These are phyloP conservation scores for Vigna nakashimae DNA, from an alignment of 306 rosid genomes.

Conservation along the genomic window DNA sequence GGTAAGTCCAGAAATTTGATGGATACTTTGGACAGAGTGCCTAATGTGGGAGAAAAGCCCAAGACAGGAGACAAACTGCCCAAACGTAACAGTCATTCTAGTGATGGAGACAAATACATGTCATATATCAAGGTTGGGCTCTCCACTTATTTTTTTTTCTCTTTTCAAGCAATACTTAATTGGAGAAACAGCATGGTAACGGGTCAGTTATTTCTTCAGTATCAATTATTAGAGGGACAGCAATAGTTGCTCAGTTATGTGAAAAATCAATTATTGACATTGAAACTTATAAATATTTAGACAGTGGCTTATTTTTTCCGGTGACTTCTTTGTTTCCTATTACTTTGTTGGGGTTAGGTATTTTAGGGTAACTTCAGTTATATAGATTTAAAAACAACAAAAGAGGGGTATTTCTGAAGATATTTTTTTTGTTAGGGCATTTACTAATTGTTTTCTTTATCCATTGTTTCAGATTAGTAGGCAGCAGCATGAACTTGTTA, in stretches of 20 bases:
- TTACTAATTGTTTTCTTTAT: constrained; percentile 49
- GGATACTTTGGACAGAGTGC: constrained; percentile 54
- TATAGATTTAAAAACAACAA: constrained; percentile 16
- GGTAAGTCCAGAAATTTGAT: constrained; percentile 58
- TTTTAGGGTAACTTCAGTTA: constrained; percentile 19
- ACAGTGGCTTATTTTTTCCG: not conserved
- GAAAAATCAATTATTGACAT: constrained; percentile 8
- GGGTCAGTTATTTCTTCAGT: constrained; percentile 30
- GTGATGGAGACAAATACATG: constrained; percentile 84
- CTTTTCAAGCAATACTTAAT: constrained; percentile 12
- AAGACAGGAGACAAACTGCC: constrained; percentile 66
- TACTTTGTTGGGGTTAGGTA: not conserved
- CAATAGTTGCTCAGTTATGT: not conserved
- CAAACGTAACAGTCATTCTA: constrained; percentile 56
- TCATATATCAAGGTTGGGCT: constrained; percentile 90
- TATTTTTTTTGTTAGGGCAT: constrained; percentile 14
- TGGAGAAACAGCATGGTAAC: constrained; percentile 28
- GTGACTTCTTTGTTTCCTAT: constrained; percentile 4
- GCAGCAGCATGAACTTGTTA: constrained; percentile 88
- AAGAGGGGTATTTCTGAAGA: not conserved
- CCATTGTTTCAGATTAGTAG: constrained; percentile 76
- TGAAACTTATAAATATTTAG: not conserved
- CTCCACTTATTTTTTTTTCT: constrained; percentile 10
- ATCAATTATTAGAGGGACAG: constrained; percentile 32
- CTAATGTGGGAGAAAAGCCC: constrained; percentile 51